Percentiles rank a stretch among this genome's conserved stretches.
phyloP scores from a whole-genome alignment of 306 rosid species.

The Acacia crassicarpa region DNA sequence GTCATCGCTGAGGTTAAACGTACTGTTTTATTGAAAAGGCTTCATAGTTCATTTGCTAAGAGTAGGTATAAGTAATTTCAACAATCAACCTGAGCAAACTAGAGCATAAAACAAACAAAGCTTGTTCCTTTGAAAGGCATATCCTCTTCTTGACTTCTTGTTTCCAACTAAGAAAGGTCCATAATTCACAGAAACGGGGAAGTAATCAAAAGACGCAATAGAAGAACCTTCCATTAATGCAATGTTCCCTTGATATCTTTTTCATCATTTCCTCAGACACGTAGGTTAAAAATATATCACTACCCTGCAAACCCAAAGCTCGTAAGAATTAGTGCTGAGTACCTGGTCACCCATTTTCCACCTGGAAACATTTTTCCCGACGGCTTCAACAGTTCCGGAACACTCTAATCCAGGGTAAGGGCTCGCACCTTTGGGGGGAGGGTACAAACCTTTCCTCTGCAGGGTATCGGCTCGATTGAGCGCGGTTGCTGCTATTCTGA shows the following conservation, averaged over 20 bases:
- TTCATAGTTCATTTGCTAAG: neutral
- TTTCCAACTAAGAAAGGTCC: neutral
- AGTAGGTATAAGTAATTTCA: neutral
- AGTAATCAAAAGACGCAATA: neutral
- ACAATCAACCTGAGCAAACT: neutral
- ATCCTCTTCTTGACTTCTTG: neutral
- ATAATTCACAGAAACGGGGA: neutral
- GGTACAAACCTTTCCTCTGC: slow-evolving; percentile 72
- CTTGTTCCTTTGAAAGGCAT: neutral
- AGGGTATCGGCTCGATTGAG: slow-evolving; percentile 76
- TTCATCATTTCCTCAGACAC: neutral
- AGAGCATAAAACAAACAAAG: neutral
- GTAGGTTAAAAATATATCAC: neutral
- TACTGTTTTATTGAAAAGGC: neutral
- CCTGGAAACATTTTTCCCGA: slow-evolving; percentile 61
- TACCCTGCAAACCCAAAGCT: neutral
- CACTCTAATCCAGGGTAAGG: slow-evolving; percentile 80
- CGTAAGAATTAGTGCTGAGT: neutral
- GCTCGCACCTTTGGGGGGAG: slow-evolving; percentile 81
- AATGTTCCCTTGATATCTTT: neutral
- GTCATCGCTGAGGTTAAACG: neutral
- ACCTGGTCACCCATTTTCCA: slow-evolving; percentile 95
- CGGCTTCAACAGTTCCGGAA: slow-evolving; percentile 68
- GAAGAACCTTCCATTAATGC: neutral
- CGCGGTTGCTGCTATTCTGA: slow-evolving; percentile 73